Evolutionary conservation across 768 basidiomycete genomes (phyloP), one percentile per base, ranked within the genome.

Genomic region (Xanthoconium stramineum): DNA sequence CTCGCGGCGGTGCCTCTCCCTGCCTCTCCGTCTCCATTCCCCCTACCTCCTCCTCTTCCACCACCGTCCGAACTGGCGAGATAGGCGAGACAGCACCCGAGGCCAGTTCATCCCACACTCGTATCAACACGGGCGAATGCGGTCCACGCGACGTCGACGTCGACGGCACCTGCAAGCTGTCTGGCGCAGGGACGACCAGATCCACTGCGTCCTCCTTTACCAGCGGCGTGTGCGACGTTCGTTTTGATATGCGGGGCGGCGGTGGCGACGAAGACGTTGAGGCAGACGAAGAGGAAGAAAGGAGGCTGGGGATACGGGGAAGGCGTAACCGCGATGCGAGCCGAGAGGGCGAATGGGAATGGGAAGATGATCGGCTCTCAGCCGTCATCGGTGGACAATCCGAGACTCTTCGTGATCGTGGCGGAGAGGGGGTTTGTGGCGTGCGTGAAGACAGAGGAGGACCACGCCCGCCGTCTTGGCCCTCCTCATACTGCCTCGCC

Each of bases 131-230:
- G 3, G 63, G 62, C 7, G 61, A 69, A 52, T 60, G 61, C 0
- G 33, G 33, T 15, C 52, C 52, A n/a, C 52, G 53, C 15, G 66
- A 62, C 5, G 53, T 50, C 17, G 66, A 62, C 5, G 53, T 50
- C 17, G 66, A 50, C 1, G 65, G 65, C 13, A 62, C 60, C 5
- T 53, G 58, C 14, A 64, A 33, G 15, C 44, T 40, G 9, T 70
- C 63, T 14, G 49, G 42, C 8, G 60, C 59, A 6, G 69, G 20
- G 0, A 95, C 84, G 6, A 98, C 81, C 17, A 99, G 77, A 65
- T 99, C 96, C 2, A 98, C 86, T 1, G 95, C 94, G 60, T 98
- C 89, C 2, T 83, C 79, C 14, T 60, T 19, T 2, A 55, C 54
- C 6, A 71, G 64, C 8, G 71, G 71, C 1, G 55, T 20, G 32